A percentile compares a stretch with the other conserved stretches of the same genome.
These are phyloP conservation scores for Solanum lycopersicoides DNA, from an alignment of 257 asterid species.

Conservation along the genomic window DNA sequence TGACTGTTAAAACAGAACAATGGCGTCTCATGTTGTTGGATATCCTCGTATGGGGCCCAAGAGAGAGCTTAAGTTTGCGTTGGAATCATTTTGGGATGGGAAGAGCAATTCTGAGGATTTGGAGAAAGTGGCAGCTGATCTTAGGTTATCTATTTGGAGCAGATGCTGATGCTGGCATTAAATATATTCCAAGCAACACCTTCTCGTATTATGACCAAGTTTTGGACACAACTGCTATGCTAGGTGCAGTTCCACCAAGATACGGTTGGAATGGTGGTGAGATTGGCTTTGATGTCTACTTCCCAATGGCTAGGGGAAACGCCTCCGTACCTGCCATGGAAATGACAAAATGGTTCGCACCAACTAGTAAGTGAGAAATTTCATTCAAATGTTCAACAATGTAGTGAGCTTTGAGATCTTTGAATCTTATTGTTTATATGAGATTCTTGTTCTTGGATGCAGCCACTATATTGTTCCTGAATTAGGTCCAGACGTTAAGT, in stretches of 20 bases:
- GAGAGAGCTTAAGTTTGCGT: constrained; percentile 49
- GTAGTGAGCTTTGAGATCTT: neutral
- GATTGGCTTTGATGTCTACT: constrained; percentile 36
- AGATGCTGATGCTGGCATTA: constrained; percentile 44
- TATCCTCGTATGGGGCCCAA: constrained; percentile 54
- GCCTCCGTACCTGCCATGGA: constrained; percentile 44
- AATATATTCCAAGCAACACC: constrained; percentile 47
- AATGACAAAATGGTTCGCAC: constrained; percentile 51
- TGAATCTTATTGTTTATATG: neutral
- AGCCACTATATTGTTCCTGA: constrained; percentile 36
- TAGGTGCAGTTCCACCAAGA: constrained; percentile 48
- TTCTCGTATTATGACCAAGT: constrained; percentile 47
- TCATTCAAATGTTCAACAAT: neutral
- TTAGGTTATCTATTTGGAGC: constrained; percentile 51
- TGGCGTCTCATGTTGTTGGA: constrained; percentile 52
- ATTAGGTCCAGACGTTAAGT: constrained; percentile 20
- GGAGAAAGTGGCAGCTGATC: constrained; percentile 39
- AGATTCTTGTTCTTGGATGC: neutral
- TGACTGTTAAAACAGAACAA: constrained; percentile 13
- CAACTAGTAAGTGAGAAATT: constrained; percentile 24
- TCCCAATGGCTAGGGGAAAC: constrained; percentile 55
- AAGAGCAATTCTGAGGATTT: constrained; percentile 42
- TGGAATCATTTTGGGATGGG: constrained; percentile 54
- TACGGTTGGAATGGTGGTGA: constrained; percentile 44
- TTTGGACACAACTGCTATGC: constrained; percentile 43